phyloP scores from a whole-genome alignment of 768 basidiomycete species.

The Leucocoprinus leucothites region DNA sequence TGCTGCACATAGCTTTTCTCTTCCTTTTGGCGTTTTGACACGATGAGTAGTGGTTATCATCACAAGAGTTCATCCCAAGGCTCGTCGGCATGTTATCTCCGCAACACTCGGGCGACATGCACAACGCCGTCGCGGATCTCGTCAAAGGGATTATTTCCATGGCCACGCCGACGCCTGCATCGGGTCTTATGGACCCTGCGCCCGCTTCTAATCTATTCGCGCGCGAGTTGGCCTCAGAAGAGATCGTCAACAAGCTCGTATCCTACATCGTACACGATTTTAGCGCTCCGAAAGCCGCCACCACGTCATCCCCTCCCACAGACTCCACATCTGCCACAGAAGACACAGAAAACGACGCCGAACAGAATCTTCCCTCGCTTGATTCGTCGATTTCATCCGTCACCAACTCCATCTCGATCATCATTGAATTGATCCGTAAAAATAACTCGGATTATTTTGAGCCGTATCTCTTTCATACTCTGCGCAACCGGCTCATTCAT shows the following conservation, averaged over 20 bases:
- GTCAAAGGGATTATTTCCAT: constrained; percentile 94
- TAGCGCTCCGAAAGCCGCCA: constrained; percentile 18
- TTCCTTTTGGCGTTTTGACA: constrained; percentile 7
- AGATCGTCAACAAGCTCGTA: constrained; percentile 67
- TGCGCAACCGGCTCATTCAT: constrained; percentile 86
- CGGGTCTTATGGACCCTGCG: constrained; percentile 67
- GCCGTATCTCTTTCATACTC: constrained; percentile 92
- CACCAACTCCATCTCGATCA: constrained; percentile 79
- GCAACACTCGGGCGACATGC: constrained; percentile 66
- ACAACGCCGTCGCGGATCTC: constrained; percentile 84
- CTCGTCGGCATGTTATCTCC: constrained; percentile 85
- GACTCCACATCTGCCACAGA: constrained; percentile 15
- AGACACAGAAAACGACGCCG: constrained; percentile 13
- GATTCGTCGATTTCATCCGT: constrained; percentile 74
- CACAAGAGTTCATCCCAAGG: constrained; percentile 76
- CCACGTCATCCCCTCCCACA: neutral
- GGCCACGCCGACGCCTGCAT: constrained; percentile 83
- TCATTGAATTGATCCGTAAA: constrained; percentile 93
- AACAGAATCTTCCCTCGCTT: constrained; percentile 31
- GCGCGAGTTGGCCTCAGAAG: constrained; percentile 75
- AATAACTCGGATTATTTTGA: constrained; percentile 99
- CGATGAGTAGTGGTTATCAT: constrained; percentile 75
- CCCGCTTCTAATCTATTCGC: constrained; percentile 85
- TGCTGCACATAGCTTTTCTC: constrained; percentile 24
- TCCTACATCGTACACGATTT: constrained; percentile 78